Base-by-base conservation (phyloP, 2,329 filamentous ascomycete species). In the Pseudocercospora eumusae region DNA sequence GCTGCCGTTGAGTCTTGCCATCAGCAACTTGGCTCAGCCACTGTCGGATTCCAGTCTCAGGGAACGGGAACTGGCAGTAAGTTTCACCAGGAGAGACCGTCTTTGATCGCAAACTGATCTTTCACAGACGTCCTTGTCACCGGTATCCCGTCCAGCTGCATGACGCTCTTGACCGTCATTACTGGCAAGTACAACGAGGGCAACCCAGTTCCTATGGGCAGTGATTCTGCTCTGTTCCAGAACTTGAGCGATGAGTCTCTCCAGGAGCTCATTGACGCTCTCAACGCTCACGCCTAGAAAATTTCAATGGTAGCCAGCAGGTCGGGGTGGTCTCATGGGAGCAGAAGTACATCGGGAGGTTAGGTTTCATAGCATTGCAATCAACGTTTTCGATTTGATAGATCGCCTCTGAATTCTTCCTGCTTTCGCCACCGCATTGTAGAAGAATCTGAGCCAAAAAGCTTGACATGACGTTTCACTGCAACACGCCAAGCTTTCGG, bases 181-280 rank as follows among this genome's bases (percentile, higher is more conserved):
- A 56, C 31, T 36, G 28, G 31, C 13, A 53, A 18, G 15, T 28
- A 56, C 21, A 40, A 21, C 11, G 54, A 42, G 33, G 54, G 54
- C 28, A 45, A 42, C 40, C 28, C 54, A 56, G 13, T 53, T n/a
- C 49, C 49, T 27, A 45, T 45, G 42, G 42, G 42, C 20, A 45
- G 42, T 15, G 42, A 45, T 8, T 45, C 42, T 11, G 42, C 42
- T 21, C 9, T 20, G n/a, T 45, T 45, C 42, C 42, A 45, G 9
- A 45, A 45, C n/a, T 10, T 45, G n/a, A 45, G 42, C 42, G 42
- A 45, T 7, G 42, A 45, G 42, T 20, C n/a, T 45, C 42, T 45
- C n/a, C 42, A 45, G n/a, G 42, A 45, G 9, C 42, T 45, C 18
- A 45, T 45, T 18, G 42, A 45, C n/a, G 42, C 42, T 45, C 42